phyloP scores from a whole-genome alignment of 306 rosid genomes.

The Cucurbita argyrosperma region DNA sequence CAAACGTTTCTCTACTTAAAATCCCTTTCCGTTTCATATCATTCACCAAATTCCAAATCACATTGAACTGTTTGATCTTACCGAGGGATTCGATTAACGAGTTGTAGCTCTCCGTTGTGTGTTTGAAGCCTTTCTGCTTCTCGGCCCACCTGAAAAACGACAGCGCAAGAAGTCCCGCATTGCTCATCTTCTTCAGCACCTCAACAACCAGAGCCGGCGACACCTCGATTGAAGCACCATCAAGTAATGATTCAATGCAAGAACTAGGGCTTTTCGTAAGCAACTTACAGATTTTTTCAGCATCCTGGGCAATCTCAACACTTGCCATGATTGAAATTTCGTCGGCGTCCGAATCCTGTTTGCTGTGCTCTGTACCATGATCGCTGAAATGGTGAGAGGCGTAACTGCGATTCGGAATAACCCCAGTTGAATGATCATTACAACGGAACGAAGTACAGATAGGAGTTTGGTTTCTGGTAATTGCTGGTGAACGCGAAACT shows the following conservation, averaged over 20 bases:
- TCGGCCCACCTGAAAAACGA: conserved; percentile 76
- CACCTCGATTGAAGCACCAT: conserved; percentile 11
- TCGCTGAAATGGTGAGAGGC: conserved; percentile 5
- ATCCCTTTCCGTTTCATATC: conserved; percentile 52
- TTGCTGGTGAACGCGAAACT: conserved; percentile 1
- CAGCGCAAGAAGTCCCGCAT: conserved; percentile 63
- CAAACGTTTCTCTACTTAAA: conserved; percentile 43
- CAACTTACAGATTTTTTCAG: conserved; percentile 37
- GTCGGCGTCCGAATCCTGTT: not conserved
- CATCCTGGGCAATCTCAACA: conserved; percentile 7
- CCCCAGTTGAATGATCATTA: conserved; percentile 1
- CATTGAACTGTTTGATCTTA: conserved; percentile 67
- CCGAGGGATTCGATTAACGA: conserved; percentile 64
- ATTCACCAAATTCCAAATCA: conserved; percentile 55
- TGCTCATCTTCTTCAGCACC: conserved; percentile 57
- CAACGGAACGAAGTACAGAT: not conserved
- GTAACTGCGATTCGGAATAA: not conserved
- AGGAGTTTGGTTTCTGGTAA: conserved; percentile 1
- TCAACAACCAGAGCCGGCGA: conserved; percentile 38
- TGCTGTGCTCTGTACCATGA: not conserved
- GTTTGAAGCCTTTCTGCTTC: conserved; percentile 44
- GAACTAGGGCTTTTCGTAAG: conserved; percentile 22
- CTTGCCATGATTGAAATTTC: conserved; percentile 4
- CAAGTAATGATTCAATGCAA: conserved; percentile 21
- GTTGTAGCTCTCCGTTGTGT: conserved; percentile 38